Conservation (phyloP, 176 grass and related monocot genomes). For the Neostapfia colusana region DNA sequence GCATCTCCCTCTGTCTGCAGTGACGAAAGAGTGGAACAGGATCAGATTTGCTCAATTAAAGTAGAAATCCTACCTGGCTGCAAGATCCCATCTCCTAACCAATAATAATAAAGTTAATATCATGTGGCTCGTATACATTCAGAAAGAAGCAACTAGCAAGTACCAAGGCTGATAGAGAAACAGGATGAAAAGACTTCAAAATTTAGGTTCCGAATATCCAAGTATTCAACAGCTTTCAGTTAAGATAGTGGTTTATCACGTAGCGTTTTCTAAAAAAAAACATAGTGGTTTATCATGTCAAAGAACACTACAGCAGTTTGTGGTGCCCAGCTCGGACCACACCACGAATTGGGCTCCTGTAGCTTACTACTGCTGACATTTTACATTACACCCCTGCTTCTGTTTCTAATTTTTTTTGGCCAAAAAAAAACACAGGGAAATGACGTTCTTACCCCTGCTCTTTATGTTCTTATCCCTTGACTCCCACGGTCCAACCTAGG, state of each 20-base stretch:
- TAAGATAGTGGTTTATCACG: not conserved
- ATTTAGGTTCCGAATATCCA: not conserved
- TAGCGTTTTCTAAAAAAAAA: no score
- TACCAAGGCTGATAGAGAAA: not conserved
- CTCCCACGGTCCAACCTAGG: no score
- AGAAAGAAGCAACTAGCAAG: not conserved
- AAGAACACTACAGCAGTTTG: not conserved
- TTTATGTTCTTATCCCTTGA: no score
- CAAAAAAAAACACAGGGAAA: no score
- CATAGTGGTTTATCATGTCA: no score
- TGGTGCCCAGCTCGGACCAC: not conserved
- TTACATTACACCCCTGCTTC: no score
- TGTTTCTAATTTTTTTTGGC: no score
- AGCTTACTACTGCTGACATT: not conserved
- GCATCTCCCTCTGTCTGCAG: conserved; percentile 55
- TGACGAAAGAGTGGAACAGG: not conserved
- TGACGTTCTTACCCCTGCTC: no score
- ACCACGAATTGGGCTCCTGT: no score
- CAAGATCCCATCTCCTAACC: not conserved
- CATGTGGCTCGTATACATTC: not conserved
- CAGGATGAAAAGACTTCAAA: not conserved
- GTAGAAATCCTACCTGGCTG: not conserved
- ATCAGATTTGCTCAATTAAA: conserved; percentile 19
- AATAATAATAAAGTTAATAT: no score
- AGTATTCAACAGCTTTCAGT: not conserved